These are phyloP conservation scores for Lactuca saligna DNA, from an alignment of 129 eudicot genomes.

Conservation along the genomic window DNA sequence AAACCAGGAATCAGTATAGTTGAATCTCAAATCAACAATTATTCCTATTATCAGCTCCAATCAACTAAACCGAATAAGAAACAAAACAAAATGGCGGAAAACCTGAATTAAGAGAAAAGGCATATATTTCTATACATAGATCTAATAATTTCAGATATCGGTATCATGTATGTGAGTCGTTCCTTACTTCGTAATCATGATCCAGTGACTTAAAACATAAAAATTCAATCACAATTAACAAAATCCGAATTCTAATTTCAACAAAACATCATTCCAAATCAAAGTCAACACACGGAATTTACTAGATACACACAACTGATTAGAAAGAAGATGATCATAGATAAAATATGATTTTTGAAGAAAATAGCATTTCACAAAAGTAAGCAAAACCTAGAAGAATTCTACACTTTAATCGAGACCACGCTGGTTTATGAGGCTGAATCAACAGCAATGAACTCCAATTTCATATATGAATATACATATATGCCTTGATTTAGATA, in stretches of 20 bases:
- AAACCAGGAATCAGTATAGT: not conserved
- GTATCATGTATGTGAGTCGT: not conserved
- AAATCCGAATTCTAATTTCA: conserved; percentile 4
- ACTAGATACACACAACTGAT: conserved; percentile 3
- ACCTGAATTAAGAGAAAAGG: not conserved
- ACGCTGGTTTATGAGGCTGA: conserved; percentile 2
- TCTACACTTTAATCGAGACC: conserved; percentile 7
- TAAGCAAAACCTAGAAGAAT: conserved; percentile 10
- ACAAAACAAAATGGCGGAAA: not conserved
- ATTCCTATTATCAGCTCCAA: not conserved
- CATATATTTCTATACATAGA: conserved; percentile 14
- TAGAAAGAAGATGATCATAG: not conserved
- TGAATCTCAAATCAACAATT: not conserved
- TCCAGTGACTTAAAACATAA: not conserved
- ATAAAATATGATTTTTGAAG: not conserved
- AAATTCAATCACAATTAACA: conserved; percentile 20
- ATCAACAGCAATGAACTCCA: conserved; percentile 8
- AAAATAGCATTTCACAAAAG: not conserved
- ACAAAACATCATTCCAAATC: conserved; percentile 4
- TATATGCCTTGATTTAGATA: conserved; percentile 13
- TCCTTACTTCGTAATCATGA: conserved; percentile 10
- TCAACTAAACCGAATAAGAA: not conserved
- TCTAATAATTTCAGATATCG: conserved; percentile 14
- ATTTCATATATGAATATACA: conserved; percentile 3
- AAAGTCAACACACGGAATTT: conserved; percentile 19